Evolutionary conservation across 1,139 yeast species (phyloP), one percentile per base, ranked within the genome.

Genomic region (Blastobotrys petasosporus): DNA sequence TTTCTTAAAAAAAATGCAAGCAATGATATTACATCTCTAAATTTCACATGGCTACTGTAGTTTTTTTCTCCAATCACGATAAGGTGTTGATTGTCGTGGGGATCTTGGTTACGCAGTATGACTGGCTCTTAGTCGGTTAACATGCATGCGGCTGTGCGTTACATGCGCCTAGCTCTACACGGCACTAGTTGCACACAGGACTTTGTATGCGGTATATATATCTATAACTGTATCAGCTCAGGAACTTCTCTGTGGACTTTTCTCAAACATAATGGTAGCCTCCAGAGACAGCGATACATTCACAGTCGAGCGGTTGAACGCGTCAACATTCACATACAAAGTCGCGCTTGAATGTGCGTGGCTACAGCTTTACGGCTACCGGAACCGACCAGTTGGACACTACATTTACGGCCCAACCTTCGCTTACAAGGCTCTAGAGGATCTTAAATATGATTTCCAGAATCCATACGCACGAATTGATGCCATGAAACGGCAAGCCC

Each of bases 301-400:
- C 13, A 35, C 38, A 5, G 28, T 35, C 13, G 38, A 35, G 17
- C 28, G 30, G 12, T 9, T 35, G n/a, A 17, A 35, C 4, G 28
- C 29, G 28, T 8, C 28, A 10, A 20, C 16, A 9, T 35, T 35
- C 30, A 17, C n/a, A 11, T 35, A 35, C 38, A 10, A 39, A 15
- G 17, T 4, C 11, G 41, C 34, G 9, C 25, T 29, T 10, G 41
- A 38, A 3, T 11, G 13, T n/a, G 41, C 41, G 4, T 38, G 41
- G 34, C 11, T 31, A 3, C 17, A 25, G 13, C 20, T 28, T n/a
- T 32, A 38, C 9, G 41, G 41, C 20, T 38, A 15, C 13, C 10
- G n/a, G 5, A 20, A 29, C 3, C 9, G n/a, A 20, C 13, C n/a
- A 4, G 16, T 15, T 5, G 38, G 38, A 4, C 11, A 23, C 11